Base-by-base conservation (phyloP, 371 early-diverging fungal genomes). In the Circinella minor region DNA sequence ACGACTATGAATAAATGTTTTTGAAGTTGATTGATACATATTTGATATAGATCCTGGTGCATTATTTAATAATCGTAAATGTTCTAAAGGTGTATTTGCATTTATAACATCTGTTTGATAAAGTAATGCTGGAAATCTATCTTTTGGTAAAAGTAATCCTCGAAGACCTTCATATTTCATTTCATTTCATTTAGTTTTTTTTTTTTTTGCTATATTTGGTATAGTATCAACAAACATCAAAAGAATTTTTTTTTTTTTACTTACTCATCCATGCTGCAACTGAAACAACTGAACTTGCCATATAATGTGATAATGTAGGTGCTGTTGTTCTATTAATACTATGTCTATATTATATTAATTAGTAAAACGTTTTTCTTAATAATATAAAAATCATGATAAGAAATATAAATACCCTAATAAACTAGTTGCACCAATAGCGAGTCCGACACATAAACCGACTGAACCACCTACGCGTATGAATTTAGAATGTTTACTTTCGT, bases 251-350 rank as follows among this genome's bases (percentile, higher is more conserved):
- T n/a, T n/a, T n/a, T n/a, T 38, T 11, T 5, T 14, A 68, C 72
- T 65, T 74, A 74, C 75, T 69, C 64, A 74, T 67, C 66, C 68
- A 74, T n/a, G 75, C 71, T 37, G 71, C 75, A 6, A 71, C 71
- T 34, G 74, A 74, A 27, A 70, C 54, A 8, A 66, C 70, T 34
- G 75, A 74, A 46, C 71, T 61, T 3, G 71, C 69, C 71, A 74
- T 74, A 63, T 71, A 74, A 48, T 63, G 70, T 38, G 74, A 73
- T 18, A 73, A 27, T 13, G 69, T 69, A 36, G 63, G 69, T 43
- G 59, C 66, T 46, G 65, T 39, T 15, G 73, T 27, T 60, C 69
- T 69, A 14, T 51, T 65, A 17, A 18, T 66, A 20, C 49, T 57
- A 57, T 66, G 57, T 66, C 37, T 66, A 36, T 66, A 37, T 36